phyloP scores from a whole-genome alignment of 257 asterid genomes.

The Solanum chiquidenum region DNA sequence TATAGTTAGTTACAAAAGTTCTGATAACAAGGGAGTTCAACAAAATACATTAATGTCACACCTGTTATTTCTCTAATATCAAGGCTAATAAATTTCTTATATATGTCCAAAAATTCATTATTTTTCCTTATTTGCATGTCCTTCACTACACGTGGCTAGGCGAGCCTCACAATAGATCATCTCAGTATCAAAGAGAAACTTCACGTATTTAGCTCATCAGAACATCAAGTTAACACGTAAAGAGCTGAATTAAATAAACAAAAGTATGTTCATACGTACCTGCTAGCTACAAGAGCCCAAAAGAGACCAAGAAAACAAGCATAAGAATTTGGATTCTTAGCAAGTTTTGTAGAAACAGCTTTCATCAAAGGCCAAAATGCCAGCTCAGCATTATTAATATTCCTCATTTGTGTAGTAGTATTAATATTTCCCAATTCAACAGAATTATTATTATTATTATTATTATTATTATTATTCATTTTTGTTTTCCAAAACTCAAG shows the following conservation, averaged over 20 bases:
- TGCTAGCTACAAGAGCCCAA: conserved; percentile 51
- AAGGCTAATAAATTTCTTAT: background rate
- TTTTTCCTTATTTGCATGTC: background rate
- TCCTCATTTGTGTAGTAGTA: background rate
- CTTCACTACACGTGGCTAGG: background rate
- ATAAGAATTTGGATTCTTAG: conserved; percentile 50
- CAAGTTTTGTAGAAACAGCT: conserved; percentile 30
- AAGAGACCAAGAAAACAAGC: conserved; percentile 34
- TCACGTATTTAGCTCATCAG: background rate
- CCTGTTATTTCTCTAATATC: background rate
- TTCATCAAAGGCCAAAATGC: conserved; percentile 17
- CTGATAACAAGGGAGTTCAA: background rate
- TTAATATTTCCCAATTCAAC: background rate
- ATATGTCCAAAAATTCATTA: background rate
- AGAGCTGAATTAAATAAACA: background rate
- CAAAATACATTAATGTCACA: background rate
- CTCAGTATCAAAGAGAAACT: background rate
- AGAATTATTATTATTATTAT: background rate
- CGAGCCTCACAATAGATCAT: background rate
- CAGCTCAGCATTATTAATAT: background rate
- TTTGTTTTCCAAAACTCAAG: conserved; percentile 7
- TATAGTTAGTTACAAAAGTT: background rate
- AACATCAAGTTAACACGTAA: background rate
- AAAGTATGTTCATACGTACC: conserved; percentile 9
- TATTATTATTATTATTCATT: background rate